Base-by-base conservation (phyloP, 306 rosid species). In the Rosa multiflora region DNA sequence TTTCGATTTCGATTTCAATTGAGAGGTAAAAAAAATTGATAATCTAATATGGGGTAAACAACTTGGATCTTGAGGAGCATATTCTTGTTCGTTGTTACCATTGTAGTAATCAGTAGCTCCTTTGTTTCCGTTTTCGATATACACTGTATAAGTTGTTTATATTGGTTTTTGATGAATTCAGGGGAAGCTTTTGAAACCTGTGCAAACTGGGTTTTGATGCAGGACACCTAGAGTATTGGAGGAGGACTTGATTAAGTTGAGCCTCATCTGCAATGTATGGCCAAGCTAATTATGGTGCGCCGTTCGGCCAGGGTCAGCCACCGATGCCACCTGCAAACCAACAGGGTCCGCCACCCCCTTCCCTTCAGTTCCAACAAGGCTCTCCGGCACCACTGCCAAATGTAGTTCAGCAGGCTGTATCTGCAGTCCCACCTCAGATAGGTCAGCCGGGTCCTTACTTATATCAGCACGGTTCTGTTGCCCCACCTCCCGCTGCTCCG, bases 261-360 rank as follows among this genome's bases (percentile, higher is more conserved):
- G 82, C 61, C 37, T 32, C 74, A 35, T 73, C 76, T 43, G 77
- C 79, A 75, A 91, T 92, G 97, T 86, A 90, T 85, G 91, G 90
- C 83, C 95, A 90, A 82, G 80, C 79, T 78, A 91, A 88, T 86
- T 81, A 83, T 11, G 85, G 87, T 56, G 29, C 82, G 82, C 84
- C 79, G 81, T 82, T 83, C 3, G 87, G 86, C 72, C 86, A 83
- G 67, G 80, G 87, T 85, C 83, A 46, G 42, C 85, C 81, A 29
- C 89, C 89, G 9, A 23, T 76, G 59, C 86, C 87, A 15, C 84
- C 85, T 48, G 66, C 83, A 40, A 84, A 89, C 78, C 94, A 85
- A 78, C 89, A 86, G 80, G 76, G 63, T 59, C 86, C 77, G 3
- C 83, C 72, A 17, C 85, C 73, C 0, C 75, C 83, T 2, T 70